Evolutionary conservation across 345 rosid species (phyloP), one percentile per base, ranked within the genome.

Genomic region (Sisymbrium altissimum): DNA sequence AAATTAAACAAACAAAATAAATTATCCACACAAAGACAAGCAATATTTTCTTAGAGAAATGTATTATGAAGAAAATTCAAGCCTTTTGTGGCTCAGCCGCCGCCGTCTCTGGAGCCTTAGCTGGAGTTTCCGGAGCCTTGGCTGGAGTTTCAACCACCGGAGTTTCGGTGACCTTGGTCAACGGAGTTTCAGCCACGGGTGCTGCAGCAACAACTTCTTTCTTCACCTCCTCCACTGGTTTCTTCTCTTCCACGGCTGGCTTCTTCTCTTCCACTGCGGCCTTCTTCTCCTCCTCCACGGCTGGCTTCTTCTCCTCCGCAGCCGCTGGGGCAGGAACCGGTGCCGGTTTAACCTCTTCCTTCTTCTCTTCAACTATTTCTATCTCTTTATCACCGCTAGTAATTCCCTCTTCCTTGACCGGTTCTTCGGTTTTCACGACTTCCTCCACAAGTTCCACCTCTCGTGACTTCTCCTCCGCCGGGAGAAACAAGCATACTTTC

Each of bases 361-460:
- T 77, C 82, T 85, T 77, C 70, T 81, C 92, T 36, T 78, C 75
- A 0, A 73, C 81, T 32, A 81, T 78, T 64, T 86, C 87, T 64
- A 63, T 80, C 70, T 78, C 81, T 80, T 59, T 79, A 39, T 53
- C 70, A 12, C 67, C 29, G 32, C 29, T 77, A 46, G 18, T 64
- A 36, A 46, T 29, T 46, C 68, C 41, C 77, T 53, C 77, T 12
- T 52, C 57, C 32, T 52, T 52, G 57, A 15, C n/a, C 41, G 79
- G 75, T 21, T 78, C 76, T 38, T 61, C 59, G 10, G 66, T 52
- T 46, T 63, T 64, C 52, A 74, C 65, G 33, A 68, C 76, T 10
- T 54, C 71, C 1, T 81, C 64, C 68, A 66, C 72, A 32, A 77
- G 80, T 9, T 73, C 68, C 5, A 77, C 64, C 60, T 76, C 87